phyloP scores from a whole-genome alignment of 768 basidiomycete genomes.

The Rhizopogon roseolus region DNA sequence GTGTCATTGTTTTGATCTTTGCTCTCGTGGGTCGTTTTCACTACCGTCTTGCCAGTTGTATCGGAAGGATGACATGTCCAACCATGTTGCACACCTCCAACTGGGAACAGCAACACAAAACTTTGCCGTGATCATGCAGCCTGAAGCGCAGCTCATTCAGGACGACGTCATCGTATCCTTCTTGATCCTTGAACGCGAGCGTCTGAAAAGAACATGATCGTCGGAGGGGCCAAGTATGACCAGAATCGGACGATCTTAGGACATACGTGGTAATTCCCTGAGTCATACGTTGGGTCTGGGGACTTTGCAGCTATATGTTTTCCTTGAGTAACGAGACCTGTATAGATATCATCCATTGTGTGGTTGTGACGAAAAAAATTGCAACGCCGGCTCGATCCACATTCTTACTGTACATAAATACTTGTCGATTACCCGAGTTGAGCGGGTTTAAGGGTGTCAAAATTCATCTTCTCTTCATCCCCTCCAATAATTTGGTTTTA shows the following conservation, averaged over 20 bases:
- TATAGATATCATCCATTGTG: not conserved
- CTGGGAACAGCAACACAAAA: slow-evolving; percentile 1
- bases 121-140: slow-evolving; percentile 8
- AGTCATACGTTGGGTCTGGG: not conserved
- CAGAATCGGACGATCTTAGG: slow-evolving; percentile 7
- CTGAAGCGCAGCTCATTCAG: slow-evolving; percentile 2
- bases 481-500: slow-evolving; percentile 76
- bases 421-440: not conserved
- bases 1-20: not conserved
- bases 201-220: slow-evolving; percentile 4
- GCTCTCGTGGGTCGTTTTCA: not conserved
- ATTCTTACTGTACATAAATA: not conserved
- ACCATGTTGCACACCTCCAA: slow-evolving; percentile 8
- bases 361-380: not conserved
- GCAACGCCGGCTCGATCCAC: not conserved
- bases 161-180: slow-evolving; percentile 11
- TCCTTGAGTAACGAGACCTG: not conserved
- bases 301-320: not conserved
- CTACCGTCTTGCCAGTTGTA: slow-evolving; percentile 5
- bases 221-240: slow-evolving; percentile 11
- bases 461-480: slow-evolving; percentile 30
- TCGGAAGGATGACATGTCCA: not conserved
- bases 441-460: not conserved
- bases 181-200: slow-evolving; percentile 12
- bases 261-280: not conserved